These are phyloP conservation scores for Lophiostoma macrostomum DNA, from an alignment of 495 filamentous ascomycete species.

Conservation along the genomic window DNA sequence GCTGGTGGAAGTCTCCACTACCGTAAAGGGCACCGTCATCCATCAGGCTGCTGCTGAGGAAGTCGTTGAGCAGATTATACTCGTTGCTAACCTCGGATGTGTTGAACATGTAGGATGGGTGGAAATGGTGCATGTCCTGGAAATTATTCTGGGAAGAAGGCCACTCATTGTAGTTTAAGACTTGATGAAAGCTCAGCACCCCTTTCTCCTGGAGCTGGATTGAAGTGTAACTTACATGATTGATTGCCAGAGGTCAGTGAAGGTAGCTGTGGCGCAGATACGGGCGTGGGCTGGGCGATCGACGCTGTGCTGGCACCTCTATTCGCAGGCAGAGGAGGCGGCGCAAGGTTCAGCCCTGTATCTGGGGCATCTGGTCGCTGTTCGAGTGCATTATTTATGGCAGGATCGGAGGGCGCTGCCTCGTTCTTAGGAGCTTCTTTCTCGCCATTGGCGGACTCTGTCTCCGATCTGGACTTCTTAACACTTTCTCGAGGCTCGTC, in stretches of 20 bases:
- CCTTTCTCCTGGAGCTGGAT: constrained; percentile 7
- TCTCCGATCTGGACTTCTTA: constrained; percentile 72
- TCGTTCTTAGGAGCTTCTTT: constrained; percentile 25
- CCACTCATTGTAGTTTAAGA: constrained; percentile 64
- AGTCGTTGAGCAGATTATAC: constrained; percentile 94
- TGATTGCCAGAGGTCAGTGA: constrained; percentile 53
- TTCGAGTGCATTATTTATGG: constrained; percentile 27
- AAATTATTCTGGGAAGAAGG: constrained; percentile 73
- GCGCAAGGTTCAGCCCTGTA: constrained; percentile 33
- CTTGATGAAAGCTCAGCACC: constrained; percentile 41
- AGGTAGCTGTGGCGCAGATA: constrained; percentile 43
- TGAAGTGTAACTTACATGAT: constrained; percentile 63
- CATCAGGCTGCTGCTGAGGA: constrained; percentile 80
- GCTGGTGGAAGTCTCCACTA: constrained; percentile 57
- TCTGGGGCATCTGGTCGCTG: constrained; percentile 23
- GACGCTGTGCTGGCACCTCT: constrained; percentile 35
- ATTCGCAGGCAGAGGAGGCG: constrained; percentile 31
- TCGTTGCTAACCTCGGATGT: constrained; percentile 91
- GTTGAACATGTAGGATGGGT: constrained; percentile 94
- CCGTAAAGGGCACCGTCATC: constrained; percentile 70
- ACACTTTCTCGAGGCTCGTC: constrained; percentile 84
- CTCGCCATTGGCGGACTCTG: constrained; percentile 60
- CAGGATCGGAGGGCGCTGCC: constrained; percentile 21
- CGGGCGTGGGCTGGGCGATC: constrained; percentile 44
- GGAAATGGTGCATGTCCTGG: constrained; percentile 90